A percentile compares a stretch with the other conserved stretches of the same genome.
phyloP scores from a whole-genome alignment of 768 basidiomycete species.

The Thelephora ganbajun region DNA sequence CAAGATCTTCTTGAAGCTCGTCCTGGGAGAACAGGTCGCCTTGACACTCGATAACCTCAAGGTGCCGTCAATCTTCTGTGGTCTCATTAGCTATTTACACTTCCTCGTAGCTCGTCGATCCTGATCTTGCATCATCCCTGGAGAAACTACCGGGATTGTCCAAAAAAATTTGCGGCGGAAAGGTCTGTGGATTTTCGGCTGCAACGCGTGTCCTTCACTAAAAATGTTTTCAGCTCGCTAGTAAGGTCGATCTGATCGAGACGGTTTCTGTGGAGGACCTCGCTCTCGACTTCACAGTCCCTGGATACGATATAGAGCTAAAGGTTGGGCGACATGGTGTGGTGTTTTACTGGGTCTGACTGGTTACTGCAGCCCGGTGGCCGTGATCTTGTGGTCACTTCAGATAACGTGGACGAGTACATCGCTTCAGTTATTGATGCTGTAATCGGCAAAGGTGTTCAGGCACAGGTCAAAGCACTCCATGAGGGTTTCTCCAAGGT shows the following conservation, averaged over 20 bases:
- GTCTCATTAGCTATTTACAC: not conserved
- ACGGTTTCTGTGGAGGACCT: conserved; percentile 72
- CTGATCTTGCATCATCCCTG: conserved; percentile 75
- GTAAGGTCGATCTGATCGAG: conserved; percentile 32
- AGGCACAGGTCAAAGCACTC: conserved; percentile 80
- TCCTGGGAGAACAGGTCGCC: conserved; percentile 79
- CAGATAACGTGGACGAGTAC: conserved; percentile 83
- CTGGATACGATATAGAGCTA: conserved; percentile 90
- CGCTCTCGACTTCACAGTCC: conserved; percentile 90
- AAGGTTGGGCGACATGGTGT: conserved; percentile 34
- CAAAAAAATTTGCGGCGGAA: conserved; percentile 24
- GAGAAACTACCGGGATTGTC: conserved; percentile 37
- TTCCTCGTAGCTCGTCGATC: conserved; percentile 57
- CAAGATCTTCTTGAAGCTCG: conserved; percentile 84
- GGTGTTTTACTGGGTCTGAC: not conserved
- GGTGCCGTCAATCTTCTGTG: conserved; percentile 24
- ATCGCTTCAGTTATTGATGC: conserved; percentile 77
- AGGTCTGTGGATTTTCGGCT: conserved; percentile 24
- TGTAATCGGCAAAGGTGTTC: conserved; percentile 70
- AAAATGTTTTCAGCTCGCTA: conserved; percentile 9
- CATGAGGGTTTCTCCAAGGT: conserved; percentile 91
- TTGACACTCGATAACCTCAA: conserved; percentile 72
- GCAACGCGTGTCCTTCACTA: not conserved
- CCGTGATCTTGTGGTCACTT: conserved; percentile 65
- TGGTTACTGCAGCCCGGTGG: conserved; percentile 50